Percentiles rank a stretch among this genome's conserved stretches.
phyloP scores from a whole-genome alignment of 2,329 filamentous ascomycete species.

The Aplosporella prunicola region DNA sequence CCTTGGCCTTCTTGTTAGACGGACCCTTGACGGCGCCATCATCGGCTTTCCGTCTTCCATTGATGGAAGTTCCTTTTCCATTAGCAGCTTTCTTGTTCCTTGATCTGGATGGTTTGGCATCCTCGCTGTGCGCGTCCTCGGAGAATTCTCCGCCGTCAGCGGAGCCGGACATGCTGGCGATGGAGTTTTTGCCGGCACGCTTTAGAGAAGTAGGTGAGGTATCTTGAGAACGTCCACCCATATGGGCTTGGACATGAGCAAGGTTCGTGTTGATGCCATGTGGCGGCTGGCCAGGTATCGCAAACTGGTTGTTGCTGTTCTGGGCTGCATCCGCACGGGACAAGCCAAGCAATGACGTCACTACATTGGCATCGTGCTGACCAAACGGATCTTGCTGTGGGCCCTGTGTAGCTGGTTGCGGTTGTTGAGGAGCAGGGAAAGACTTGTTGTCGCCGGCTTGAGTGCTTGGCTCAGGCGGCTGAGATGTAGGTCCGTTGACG shows the following conservation, averaged over 20 bases:
- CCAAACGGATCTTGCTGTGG: slow-evolving; percentile 58
- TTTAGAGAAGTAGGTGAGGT: slow-evolving; percentile 38
- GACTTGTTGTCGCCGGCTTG: slow-evolving; percentile 40
- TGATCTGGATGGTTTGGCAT: slow-evolving; percentile 52
- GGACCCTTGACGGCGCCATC: slow-evolving; percentile 59
- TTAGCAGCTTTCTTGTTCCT: slow-evolving; percentile 26
- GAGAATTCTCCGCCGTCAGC: slow-evolving; percentile 55
- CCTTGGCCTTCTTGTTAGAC: slow-evolving; percentile 63
- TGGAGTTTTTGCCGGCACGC: slow-evolving; percentile 39
- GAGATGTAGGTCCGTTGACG: slow-evolving; percentile 34
- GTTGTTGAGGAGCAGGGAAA: slow-evolving; percentile 26
- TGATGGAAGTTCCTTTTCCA: slow-evolving; percentile 23
- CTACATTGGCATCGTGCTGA: slow-evolving; percentile 67
- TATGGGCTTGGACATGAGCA: slow-evolving; percentile 39
- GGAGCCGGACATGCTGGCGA: slow-evolving; percentile 48
- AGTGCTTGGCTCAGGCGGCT: slow-evolving; percentile 31
- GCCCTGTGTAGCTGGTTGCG: slow-evolving; percentile 30
- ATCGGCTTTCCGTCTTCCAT: slow-evolving; percentile 62
- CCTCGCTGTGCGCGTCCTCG: slow-evolving; percentile 58
- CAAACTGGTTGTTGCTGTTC: slow-evolving; percentile 43
- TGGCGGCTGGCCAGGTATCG: slow-evolving; percentile 33
- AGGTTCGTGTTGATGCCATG: slow-evolving; percentile 29
- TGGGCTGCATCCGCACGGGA: slow-evolving; percentile 10
- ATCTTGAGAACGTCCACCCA: slow-evolving; percentile 32
- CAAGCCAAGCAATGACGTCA: slow-evolving; percentile 11